Base-by-base conservation (phyloP, 768 basidiomycete species). In the Russula griseocarnosa region DNA sequence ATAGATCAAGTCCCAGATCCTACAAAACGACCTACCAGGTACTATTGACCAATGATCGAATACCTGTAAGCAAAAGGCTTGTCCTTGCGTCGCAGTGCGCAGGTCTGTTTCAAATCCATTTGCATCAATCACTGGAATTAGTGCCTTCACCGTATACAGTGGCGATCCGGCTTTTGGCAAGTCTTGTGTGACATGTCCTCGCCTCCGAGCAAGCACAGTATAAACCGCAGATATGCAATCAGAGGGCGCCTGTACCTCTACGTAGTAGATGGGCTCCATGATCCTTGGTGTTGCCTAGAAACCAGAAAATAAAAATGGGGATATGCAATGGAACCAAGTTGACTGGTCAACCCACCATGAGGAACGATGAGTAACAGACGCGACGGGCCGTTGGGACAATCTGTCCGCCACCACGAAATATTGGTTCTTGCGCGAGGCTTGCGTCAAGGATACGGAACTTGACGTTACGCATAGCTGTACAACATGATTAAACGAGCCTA, bases 11-110 rank as follows among this genome's bases (percentile, higher is more conserved):
- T 38, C 26, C 7, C 20, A 34, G 36, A 26, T 14, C 64, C 6
- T 63, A 54, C 47, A 58, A 38, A 47, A 42, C 18, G 55, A 77
- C 85, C 67, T 72, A 90, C 92, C 92, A 70, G 96, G 96, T n/a
- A 98, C 96, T 71, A 96, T 91, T 18, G 90, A 89, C 97, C 97
- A 99, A 71, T 99, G 97, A 74, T 98, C 96, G 75, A 98, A 99
- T 67, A 92, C 86, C 75, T 98, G 95, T 70, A 94, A 79, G 72
- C 94, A 97, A 79, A 98, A 98, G n/a, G 97, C 97, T 75, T 98
- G 97, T 30, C 97, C 97, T 76, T 97, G 94, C 28, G 97, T 99
- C 53, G 97, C 94, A 54, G 95, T 98, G 70, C 97, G 80, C 73
- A 99, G 77, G 78, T 99, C 97, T 5, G 95, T 97, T 79, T 99